A percentile compares a stretch with the other conserved stretches of the same genome.
Evolutionary conservation across 2,329 filamentous ascomycete genomes (phyloP).

Genomic region (Claviceps paspali): DNA sequence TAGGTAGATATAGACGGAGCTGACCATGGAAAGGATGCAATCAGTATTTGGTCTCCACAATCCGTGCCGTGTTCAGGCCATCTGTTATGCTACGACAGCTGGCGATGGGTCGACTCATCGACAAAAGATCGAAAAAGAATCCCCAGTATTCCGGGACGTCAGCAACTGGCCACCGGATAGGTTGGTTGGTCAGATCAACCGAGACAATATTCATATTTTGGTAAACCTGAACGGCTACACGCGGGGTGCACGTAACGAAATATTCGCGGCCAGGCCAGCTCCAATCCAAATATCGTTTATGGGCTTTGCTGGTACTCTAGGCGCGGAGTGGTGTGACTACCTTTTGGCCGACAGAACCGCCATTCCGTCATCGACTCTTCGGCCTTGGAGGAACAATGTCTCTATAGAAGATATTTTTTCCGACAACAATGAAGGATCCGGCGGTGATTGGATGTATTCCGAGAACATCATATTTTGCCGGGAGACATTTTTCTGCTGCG

Average conservation of each 20-base stretch:
- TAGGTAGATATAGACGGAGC: not conserved
- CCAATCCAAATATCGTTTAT: constrained; percentile 99
- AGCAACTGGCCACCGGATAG: constrained; percentile 75
- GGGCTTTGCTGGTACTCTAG: constrained; percentile 92
- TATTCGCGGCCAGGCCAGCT: constrained; percentile 86
- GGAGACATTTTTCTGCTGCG: constrained; percentile 96
- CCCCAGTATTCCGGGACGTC: constrained; percentile 79
- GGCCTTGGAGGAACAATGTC: constrained; percentile 63
- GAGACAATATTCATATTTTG: constrained; percentile 82
- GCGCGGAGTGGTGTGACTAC: constrained; percentile 98
- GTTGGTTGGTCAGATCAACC: constrained; percentile 71
- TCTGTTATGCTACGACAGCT: constrained; percentile 88
- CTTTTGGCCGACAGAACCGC: constrained; percentile 81
- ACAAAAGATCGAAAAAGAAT: constrained; percentile 82
- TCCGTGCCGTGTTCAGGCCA: constrained; percentile 56
- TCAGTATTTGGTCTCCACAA: constrained; percentile 93
- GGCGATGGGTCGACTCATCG: constrained; percentile 84
- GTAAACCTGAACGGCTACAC: constrained; percentile 99
- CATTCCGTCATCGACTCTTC: constrained; percentile 65
- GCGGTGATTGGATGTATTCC: constrained; percentile 80
- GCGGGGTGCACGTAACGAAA: constrained; percentile 86
- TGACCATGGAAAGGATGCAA: constrained; percentile 52
- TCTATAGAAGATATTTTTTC: constrained; percentile 54
- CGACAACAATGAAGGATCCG: constrained; percentile 51
- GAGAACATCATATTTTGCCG: constrained; percentile 93